Base-by-base conservation (phyloP, 768 basidiomycete species). In the Brasilioporus rufonigricans region DNA sequence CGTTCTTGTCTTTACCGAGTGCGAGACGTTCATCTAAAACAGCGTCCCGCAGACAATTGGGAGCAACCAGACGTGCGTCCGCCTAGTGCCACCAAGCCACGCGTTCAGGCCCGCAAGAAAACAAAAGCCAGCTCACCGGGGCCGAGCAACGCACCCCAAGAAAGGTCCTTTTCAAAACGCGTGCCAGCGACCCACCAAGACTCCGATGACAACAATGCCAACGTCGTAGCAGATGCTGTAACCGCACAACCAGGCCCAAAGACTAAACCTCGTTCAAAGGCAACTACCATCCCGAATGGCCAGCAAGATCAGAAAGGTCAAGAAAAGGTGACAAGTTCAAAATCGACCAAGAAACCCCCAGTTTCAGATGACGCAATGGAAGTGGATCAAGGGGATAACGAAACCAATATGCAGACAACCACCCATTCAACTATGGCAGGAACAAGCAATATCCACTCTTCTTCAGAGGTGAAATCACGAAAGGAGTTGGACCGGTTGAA, bases 401-500 rank as follows among this genome's bases (percentile, higher is more conserved):
- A 55, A 31, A 16, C 21, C 24, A 51, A 52, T 23, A 48, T 36
- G 2, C 58, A 48, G 14, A 29, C 53, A 26, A 26, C 44, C 5
- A n/a, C 50, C 14, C 62, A 50, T 23, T 27, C 53, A 21, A 33
- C 36, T 27, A 44, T 38, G 18, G 41, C 44, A 21, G 64, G 58
- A 36, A 52, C 56, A 24, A 65, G 31, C 46, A 60, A 60, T 35
- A 38, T 10, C 13, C 57, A 45, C 44, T 4, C 52, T 27, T 38
- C 61, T n/a, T 58, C 65, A 8, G 60, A 61, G 21, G 35, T n/a
- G 19, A 56, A 54, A 50, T 40, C 6, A 21, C 59, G 49, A 38
- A 65, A 58, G 40, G 70, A 71, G 46, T 43, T 71, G 51, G 67
- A 73, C 5, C 54, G 56, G 26, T 71, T 64, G 70, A 73, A 70